phyloP scores from a whole-genome alignment of 148 eudicot genomes.

The Heliamphora exappendiculata region DNA sequence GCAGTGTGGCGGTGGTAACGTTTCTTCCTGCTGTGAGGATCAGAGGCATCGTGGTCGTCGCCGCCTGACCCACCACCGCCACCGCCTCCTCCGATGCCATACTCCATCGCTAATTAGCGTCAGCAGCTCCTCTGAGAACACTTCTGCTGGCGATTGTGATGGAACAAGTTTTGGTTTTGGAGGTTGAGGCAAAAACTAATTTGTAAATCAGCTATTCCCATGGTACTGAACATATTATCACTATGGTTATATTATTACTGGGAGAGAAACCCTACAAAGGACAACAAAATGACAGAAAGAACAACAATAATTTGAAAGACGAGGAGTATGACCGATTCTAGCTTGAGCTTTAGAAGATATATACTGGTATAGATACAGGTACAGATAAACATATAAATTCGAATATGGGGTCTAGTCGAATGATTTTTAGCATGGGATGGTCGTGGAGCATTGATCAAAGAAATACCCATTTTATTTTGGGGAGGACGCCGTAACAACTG shows the following conservation, averaged over 20 bases:
- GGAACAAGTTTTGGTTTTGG: background rate
- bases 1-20: conserved; percentile 49
- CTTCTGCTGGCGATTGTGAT: background rate
- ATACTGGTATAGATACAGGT: too few relatives aligned
- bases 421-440: background rate
- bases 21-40: conserved; percentile 29
- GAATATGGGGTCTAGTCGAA: background rate
- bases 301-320: background rate
- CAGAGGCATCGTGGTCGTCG: conserved; percentile 28
- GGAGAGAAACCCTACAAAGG: background rate
- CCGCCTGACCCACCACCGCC: conserved; percentile 31
- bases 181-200: background rate
- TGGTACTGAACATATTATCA: too few relatives aligned
- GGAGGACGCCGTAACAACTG: conserved; percentile 9
- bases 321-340: background rate
- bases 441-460: background rate
- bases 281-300: background rate
- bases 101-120: background rate
- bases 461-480: background rate
- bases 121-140: background rate
- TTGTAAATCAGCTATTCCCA: background rate
- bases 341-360: background rate
- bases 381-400: background rate
- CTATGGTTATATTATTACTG: too few relatives aligned
- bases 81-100: conserved; percentile 28